Evolutionary conservation across 2,329 filamentous ascomycete genomes (phyloP).

Genomic region (Fusarium subtropicale): DNA sequence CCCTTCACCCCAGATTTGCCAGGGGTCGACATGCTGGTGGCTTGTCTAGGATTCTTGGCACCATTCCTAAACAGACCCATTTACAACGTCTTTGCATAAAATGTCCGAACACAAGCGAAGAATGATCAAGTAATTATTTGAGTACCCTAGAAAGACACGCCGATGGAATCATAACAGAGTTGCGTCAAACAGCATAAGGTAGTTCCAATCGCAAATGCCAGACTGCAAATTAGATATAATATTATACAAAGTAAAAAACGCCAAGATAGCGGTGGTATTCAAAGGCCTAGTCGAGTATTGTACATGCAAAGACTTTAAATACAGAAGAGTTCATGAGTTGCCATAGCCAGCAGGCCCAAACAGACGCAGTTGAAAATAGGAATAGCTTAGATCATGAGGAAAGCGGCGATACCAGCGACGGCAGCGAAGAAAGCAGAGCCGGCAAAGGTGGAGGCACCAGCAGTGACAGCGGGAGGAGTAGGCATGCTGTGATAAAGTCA

Average conservation of each 20-base stretch:
- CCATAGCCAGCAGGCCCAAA: slow-evolving; percentile 57
- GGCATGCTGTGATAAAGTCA: slow-evolving; percentile 23
- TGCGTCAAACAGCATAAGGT: slow-evolving; percentile 20
- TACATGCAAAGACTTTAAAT: slow-evolving; percentile 52
- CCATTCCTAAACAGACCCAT: not conserved
- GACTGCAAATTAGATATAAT: slow-evolving; percentile 61
- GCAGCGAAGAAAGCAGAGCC: slow-evolving; percentile 67
- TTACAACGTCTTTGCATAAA: slow-evolving; percentile 4
- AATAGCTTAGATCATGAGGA: slow-evolving; percentile 65
- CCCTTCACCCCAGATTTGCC: slow-evolving; percentile 39
- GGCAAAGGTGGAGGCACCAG: slow-evolving; percentile 64
- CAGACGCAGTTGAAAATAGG: slow-evolving; percentile 50
- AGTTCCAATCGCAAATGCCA: slow-evolving; percentile 36
- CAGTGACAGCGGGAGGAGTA: slow-evolving; percentile 57
- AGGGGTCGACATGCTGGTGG: slow-evolving; percentile 13
- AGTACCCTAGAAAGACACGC: not conserved
- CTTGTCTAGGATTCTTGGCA: slow-evolving; percentile 18
- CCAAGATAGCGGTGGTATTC: slow-evolving; percentile 51
- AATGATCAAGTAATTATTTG: not conserved
- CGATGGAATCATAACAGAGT: not conserved
- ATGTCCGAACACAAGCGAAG: not conserved
- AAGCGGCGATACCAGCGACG: slow-evolving; percentile 64
- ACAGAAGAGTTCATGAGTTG: slow-evolving; percentile 52
- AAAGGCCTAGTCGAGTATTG: slow-evolving; percentile 54
- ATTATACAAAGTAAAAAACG: slow-evolving; percentile 39